These are phyloP conservation scores for Rhizomucor miehei DNA, from an alignment of 371 early-diverging fungal genomes.

Conservation along the genomic window DNA sequence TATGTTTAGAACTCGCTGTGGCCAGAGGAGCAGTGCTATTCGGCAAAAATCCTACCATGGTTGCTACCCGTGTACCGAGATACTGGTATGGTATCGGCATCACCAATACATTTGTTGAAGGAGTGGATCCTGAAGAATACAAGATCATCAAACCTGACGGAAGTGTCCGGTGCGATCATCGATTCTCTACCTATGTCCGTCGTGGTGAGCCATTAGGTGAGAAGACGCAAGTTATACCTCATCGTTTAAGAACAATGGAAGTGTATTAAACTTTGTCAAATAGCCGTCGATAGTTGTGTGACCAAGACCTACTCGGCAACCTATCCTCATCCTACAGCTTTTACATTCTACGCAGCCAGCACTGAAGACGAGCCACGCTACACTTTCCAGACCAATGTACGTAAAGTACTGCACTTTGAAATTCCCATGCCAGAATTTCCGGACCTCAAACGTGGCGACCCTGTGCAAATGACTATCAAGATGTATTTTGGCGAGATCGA, in stretches of 20 bases:
- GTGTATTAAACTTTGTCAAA: not conserved
- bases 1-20: conserved; percentile 48
- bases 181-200: conserved; percentile 41
- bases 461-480: conserved; percentile 37
- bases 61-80: conserved; percentile 40
- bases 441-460: conserved; percentile 32
- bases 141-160: conserved; percentile 41
- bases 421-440: conserved; percentile 59
- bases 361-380: conserved; percentile 55
- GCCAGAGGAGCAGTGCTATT: conserved; percentile 46
- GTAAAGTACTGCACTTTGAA: conserved; percentile 57
- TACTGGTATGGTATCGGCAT: conserved; percentile 50
- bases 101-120: conserved; percentile 38
- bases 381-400: conserved; percentile 45
- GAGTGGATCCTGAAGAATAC: conserved; percentile 40
- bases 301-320: conserved; percentile 53
- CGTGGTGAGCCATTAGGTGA: conserved; percentile 42
- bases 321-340: conserved; percentile 54
- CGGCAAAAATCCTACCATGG: conserved; percentile 40
- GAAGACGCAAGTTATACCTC: not conserved
- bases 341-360: conserved; percentile 53
- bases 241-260: not conserved
- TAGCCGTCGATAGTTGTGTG: conserved; percentile 49
- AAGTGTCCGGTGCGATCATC: conserved; percentile 40
- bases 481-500: conserved; percentile 65